Conservation (phyloP, 768 basidiomycete genomes). For the Phylloporus sp. region DNA sequence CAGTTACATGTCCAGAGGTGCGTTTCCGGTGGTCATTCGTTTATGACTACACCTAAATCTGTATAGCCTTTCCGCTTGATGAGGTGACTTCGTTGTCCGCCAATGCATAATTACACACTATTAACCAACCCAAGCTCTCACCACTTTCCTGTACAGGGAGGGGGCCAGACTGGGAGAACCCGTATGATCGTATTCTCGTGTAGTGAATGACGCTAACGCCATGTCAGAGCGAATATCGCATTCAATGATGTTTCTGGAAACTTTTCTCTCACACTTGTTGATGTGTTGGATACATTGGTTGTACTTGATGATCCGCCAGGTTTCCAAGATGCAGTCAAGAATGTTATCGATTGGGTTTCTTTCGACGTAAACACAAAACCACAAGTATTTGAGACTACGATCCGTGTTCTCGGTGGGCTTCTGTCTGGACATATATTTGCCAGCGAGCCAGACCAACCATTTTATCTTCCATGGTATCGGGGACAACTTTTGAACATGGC, state of each 20-base stretch:
- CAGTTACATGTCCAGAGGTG: conserved; percentile 84
- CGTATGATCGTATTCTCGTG: conserved; percentile 46
- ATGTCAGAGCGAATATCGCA: conserved; percentile 60
- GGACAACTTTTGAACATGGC: conserved; percentile 79
- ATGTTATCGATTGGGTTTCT: conserved; percentile 77
- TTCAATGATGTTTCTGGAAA: conserved; percentile 94
- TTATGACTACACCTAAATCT: conserved; percentile 18
- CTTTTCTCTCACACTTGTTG: conserved; percentile 80
- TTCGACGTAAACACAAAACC: conserved; percentile 94
- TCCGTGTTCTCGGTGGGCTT: conserved; percentile 88
- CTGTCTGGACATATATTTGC: conserved; percentile 83
- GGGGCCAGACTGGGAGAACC: conserved; percentile 83
- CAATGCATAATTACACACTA: neutral
- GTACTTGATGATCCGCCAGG: conserved; percentile 74
- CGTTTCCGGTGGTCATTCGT: conserved; percentile 11
- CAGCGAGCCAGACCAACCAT: conserved; percentile 58
- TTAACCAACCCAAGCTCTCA: conserved; percentile 53
- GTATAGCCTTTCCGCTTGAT: conserved; percentile 76
- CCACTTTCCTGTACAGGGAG: conserved; percentile 83
- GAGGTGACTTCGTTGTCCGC: conserved; percentile 51
- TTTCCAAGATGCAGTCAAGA: conserved; percentile 81
- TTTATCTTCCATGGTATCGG: conserved; percentile 80
- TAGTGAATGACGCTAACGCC: conserved; percentile 11
- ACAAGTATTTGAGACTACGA: conserved; percentile 98
- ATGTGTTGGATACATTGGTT: conserved; percentile 85